phyloP scores from a whole-genome alignment of 1,139 yeast species.

The Tardiomyces depauwii region DNA sequence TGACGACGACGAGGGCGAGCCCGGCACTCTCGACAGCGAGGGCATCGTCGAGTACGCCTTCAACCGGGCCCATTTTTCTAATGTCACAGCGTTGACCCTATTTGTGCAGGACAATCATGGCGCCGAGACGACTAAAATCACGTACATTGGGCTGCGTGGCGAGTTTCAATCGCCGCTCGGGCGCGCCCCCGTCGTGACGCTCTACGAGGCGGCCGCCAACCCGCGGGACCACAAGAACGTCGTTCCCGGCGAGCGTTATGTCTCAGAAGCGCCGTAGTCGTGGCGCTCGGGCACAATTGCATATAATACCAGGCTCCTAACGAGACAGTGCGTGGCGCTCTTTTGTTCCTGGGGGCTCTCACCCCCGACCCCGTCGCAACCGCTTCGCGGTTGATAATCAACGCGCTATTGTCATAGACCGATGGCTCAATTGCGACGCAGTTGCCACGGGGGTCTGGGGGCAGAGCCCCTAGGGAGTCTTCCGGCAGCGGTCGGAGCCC shows the following conservation, averaged over 20 bases:
- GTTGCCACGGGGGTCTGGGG: too few species aligned
- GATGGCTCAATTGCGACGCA: too few species aligned
- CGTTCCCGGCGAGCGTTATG: constrained; percentile 11
- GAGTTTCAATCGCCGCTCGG: constrained; percentile 47
- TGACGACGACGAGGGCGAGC: constrained; percentile 8
- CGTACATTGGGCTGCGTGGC: constrained; percentile 74
- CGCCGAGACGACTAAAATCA: constrained; percentile 48
- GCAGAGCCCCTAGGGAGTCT: too few species aligned
- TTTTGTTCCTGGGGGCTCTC: too few species aligned
- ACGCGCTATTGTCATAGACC: too few species aligned
- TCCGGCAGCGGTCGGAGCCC: too few species aligned
- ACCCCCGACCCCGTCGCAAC: too few species aligned
- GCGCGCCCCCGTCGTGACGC: constrained; percentile 59
- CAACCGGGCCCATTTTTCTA: constrained; percentile 65
- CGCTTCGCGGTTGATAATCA: too few species aligned
- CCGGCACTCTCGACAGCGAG: constrained; percentile 24
- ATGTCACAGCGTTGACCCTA: constrained; percentile 54
- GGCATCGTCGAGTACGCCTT: constrained; percentile 76
- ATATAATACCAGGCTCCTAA: too few species aligned
- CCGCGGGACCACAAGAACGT: constrained; percentile 71
- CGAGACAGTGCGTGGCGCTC: too few species aligned
- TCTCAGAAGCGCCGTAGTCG: neutral
- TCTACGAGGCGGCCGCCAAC: constrained; percentile 87
- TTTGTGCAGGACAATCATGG: constrained; percentile 60
- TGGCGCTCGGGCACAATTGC: too few species aligned